A percentile compares a stretch with the other conserved stretches of the same genome.
Conservation (phyloP, 1,284 basidiomycete genomes). For the Kwoniella shivajii region DNA sequence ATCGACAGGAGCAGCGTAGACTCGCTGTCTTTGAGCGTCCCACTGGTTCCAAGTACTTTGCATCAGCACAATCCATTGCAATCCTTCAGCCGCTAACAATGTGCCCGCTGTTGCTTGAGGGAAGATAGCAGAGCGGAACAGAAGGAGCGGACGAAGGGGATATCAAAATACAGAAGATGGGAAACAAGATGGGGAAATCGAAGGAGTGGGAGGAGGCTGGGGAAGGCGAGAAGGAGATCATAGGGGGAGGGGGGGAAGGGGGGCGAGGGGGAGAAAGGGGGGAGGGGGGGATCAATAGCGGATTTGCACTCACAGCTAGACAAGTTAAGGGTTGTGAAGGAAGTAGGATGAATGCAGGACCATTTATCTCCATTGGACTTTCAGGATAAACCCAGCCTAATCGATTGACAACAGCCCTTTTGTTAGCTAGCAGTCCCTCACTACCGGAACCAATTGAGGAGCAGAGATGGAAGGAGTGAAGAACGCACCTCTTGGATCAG, state of each 20-base stretch:
- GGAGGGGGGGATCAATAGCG: too few species aligned
- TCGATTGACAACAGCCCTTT: background rate
- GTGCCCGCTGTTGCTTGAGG: too few species aligned
- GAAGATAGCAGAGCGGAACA: too few species aligned
- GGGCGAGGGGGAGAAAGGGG: too few species aligned
- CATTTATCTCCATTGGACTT: slow-evolving; percentile 50
- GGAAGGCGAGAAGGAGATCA: too few species aligned
- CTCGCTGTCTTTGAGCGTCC: slow-evolving; percentile 46
- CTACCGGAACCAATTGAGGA: background rate
- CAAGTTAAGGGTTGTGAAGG: slow-evolving; percentile 47
- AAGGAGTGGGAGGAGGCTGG: too few species aligned
- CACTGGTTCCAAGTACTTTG: slow-evolving; percentile 40
- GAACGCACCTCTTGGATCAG: slow-evolving; percentile 46
- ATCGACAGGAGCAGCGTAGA: slow-evolving; percentile 50
- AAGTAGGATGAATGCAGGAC: slow-evolving; percentile 55
- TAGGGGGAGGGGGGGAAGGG: too few species aligned
- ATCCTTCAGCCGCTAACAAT: too few species aligned
- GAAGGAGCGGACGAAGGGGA: too few species aligned
- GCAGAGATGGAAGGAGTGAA: background rate
- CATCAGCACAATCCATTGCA: too few species aligned
- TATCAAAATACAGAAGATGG: too few species aligned
- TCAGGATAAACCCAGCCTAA: slow-evolving; percentile 56
- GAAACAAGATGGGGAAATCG: too few species aligned
- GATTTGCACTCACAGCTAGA: slow-evolving; percentile 41
- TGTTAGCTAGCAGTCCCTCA: background rate